Base-by-base conservation (phyloP, 2,329 filamentous ascomycete genomes). In the Beauveria sp. region DNA sequence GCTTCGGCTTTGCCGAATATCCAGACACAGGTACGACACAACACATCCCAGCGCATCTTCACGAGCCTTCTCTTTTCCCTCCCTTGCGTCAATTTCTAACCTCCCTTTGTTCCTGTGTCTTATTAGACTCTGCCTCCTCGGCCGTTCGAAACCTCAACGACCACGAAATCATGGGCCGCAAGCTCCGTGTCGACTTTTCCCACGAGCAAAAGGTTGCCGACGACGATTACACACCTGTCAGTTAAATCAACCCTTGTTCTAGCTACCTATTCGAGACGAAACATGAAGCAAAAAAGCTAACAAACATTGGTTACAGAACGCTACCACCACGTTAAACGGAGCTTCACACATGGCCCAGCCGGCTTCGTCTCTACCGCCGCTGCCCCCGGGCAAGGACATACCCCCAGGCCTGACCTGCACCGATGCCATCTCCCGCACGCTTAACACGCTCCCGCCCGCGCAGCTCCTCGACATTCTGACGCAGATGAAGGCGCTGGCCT, bases 1-100 rank as follows among this genome's bases (percentile, higher is more conserved):
- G 95, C 20, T 99, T 96, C 73, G 95, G 95, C 42, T 99, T 98
- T 70, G 90, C 93, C 70, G 93, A 98, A 73, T 99, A 96, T 71
- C 89, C 91, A 60, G 95, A 98, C 71, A 87, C 90, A 63, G 93
- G 96, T 84, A 82, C 42, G 74, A 26, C 16, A 38, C 45, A 12
- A 38, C 5, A 9, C n/a, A 28, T 14, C 10, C 49, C 49, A 9
- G 28, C n/a, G n/a, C 28, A 30, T 16, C 49, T 34, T 18, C 26
- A 38, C 12, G 34, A 38, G 8, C 49, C 5, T 30, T 2, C 18
- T 5, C n/a, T n/a, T 9, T 34, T 18, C n/a, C 28, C 26, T 16
- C 47, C 22, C 12, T 26, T 50, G 14, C 7, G 14, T 24, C n/a
- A 9, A 38, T 14, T 14, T 38, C 50, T 52, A 12, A 52, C 30